These are phyloP conservation scores for Oenanthe sinensis DNA, from an alignment of 129 eudicot genomes.

Conservation along the genomic window DNA sequence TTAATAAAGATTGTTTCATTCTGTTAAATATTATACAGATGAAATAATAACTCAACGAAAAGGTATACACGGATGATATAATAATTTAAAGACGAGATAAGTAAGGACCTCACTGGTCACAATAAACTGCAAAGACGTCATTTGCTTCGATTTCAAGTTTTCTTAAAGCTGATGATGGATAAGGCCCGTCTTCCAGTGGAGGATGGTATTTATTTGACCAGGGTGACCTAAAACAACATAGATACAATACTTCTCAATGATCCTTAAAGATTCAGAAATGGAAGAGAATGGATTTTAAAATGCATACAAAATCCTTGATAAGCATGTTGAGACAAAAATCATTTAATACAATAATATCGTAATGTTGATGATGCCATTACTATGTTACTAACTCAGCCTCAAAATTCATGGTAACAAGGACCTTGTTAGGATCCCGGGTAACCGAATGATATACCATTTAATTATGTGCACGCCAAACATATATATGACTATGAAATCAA, in stretches of 20 bases:
- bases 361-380: background rate
- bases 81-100: constrained; percentile 59
- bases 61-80: background rate
- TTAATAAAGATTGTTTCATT: background rate
- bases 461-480: background rate
- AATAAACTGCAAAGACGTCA: constrained; percentile 78
- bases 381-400: background rate
- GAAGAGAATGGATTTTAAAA: background rate
- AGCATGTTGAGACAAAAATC: background rate
- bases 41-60: background rate
- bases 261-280: background rate
- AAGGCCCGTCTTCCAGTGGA: constrained; percentile 73
- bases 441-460: background rate
- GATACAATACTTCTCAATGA: background rate
- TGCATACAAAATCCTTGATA: background rate
- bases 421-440: background rate
- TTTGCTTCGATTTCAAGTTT: constrained; percentile 95
- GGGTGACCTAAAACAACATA: constrained; percentile 55
- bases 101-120: constrained; percentile 99
- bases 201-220: constrained; percentile 97
- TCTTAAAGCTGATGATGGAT: constrained; percentile 76
- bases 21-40: background rate
- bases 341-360: background rate
- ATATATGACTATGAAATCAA: background rate
- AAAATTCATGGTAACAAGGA: background rate